phyloP scores from a whole-genome alignment of 805 yeast species.

The Nakazawaea ishiwadae region DNA sequence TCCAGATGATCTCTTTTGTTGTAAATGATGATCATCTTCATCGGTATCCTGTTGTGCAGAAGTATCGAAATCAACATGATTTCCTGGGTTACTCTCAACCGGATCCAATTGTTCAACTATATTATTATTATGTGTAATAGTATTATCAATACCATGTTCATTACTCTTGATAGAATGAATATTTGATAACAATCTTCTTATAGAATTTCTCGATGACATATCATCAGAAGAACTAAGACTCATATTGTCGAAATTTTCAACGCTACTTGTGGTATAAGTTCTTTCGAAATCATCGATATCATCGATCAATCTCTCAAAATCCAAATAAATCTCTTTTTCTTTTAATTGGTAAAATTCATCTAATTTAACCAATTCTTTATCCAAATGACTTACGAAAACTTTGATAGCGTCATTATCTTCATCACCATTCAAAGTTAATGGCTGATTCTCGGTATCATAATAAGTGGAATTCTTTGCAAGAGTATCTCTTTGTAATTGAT shows the following conservation, averaged over 20 bases:
- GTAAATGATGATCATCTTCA: constrained; percentile 5
- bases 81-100: background rate
- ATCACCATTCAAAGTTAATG: constrained; percentile 17
- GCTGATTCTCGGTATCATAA: constrained; percentile 21
- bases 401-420: constrained; percentile 42
- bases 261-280: constrained; percentile 22
- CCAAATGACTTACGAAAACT: constrained; percentile 68
- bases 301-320: constrained; percentile 49
- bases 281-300: constrained; percentile 62
- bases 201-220: constrained; percentile 12
- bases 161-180: constrained; percentile 8
- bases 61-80: background rate
- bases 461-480: constrained; percentile 21
- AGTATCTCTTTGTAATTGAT: constrained; percentile 69
- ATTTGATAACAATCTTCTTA: constrained; percentile 9
- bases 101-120: background rate
- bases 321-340: constrained; percentile 51
- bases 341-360: constrained; percentile 69
- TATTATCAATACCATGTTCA: background rate
- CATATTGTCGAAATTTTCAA: constrained; percentile 14
- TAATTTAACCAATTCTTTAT: constrained; percentile 71
- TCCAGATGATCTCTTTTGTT: background rate
- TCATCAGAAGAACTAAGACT: constrained; percentile 20
- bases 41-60: constrained; percentile 8
- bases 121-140: background rate